Evolutionary conservation across 305 asterid species (phyloP), one percentile per base, ranked within the genome.

Genomic region (Fraxinus albicans): DNA sequence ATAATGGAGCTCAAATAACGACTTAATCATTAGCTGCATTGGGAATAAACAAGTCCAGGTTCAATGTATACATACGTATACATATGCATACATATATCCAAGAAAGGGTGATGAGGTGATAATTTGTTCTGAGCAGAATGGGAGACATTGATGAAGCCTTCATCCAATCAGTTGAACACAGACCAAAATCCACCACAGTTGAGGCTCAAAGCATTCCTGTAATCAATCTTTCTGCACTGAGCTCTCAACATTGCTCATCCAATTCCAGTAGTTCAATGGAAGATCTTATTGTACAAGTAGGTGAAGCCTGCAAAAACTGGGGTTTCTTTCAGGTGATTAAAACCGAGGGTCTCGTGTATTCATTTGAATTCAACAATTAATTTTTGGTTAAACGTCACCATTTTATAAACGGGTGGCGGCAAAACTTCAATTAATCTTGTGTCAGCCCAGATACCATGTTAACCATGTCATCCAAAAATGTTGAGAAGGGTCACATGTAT

Each of bases 291-390:
- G 76, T 15, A 19, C 83, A 83, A 55, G 42, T 83, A 35, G 81
- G 77, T 76, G 73, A 42, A 73, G 83, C 83, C 69, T 79, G 83
- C 73, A 63, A 65, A 83, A 33, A 84, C 1, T 79, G 86, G 86
- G 83, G 58, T 27, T 79, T 84, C 72, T 74, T 79, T 50, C 80
- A 79, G 63, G 83, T 79, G 65, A 50, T 15, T 50, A 50, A 15
- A 50, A 50, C 60, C 7, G 19, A 50, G 21, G 19, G 60, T 50
- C 21, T 50, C 6, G 2, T 50, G 60, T 25, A 65, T 23, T 65
- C 73, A 25, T 65, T 25, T 23, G 73, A 65, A 65, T 65, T 58
- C 29, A n/a, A 4, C 69, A 19, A 58, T 13, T 58, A 15, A 6
- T 58, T n/a, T 58, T 6, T 58, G 3, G 19, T 15, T 47, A 13